Conservation (phyloP, 257 asterid genomes). For the Fraxinus pennsylvanica region DNA sequence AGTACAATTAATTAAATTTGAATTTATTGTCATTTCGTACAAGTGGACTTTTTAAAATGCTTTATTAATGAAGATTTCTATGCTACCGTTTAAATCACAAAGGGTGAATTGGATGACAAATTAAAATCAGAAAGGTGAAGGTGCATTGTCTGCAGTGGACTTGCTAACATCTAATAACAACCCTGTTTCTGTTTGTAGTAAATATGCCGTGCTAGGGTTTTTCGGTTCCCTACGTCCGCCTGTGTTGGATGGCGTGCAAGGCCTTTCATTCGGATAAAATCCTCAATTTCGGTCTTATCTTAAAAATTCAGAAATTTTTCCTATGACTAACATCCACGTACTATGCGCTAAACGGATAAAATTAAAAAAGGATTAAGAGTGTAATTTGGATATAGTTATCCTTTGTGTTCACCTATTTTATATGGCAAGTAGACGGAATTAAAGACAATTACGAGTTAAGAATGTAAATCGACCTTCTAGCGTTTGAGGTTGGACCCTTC, state of each 20-base stretch:
- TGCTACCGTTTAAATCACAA: too few relatives aligned
- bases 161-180: not conserved
- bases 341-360: not conserved
- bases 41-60: too few relatives aligned
- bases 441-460: not conserved
- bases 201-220: not conserved
- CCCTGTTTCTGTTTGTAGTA: not conserved
- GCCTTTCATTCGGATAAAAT: not conserved
- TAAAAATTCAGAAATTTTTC: not conserved
- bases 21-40: too few relatives aligned
- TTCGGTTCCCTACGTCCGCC: not conserved
- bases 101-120: too few relatives aligned
- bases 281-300: not conserved
- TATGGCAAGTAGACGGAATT: not conserved
- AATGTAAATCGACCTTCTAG: too few relatives aligned
- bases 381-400: not conserved
- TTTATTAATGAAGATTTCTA: too few relatives aligned
- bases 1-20: too few relatives aligned
- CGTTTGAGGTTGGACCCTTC: too few relatives aligned
- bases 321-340: not conserved
- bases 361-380: not conserved
- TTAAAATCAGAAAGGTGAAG: slow-evolving; percentile 10
- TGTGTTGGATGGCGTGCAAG: slow-evolving; percentile 15
- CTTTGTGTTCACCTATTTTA: not conserved
- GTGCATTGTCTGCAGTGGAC: slow-evolving; percentile 3